phyloP scores from a whole-genome alignment of 73 alveolate species.

The Tetrahymena borealis region DNA sequence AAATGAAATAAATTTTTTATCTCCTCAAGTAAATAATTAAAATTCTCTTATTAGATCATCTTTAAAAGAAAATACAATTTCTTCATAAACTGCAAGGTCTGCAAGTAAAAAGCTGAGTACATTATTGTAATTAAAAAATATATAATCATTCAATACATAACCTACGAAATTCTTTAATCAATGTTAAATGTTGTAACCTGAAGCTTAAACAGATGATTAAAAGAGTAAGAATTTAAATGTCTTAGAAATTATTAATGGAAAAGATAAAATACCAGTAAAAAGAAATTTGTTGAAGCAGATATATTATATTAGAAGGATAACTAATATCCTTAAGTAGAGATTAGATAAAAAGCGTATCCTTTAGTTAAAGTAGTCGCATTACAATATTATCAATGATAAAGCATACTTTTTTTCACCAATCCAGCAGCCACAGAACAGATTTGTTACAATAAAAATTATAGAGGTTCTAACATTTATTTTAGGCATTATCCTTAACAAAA shows the following conservation, averaged over 20 bases:
- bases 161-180: too few species aligned
- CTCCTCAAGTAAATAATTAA: not conserved
- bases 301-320: not conserved
- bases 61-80: not conserved
- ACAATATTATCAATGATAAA: not conserved
- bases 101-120: not conserved
- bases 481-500: too few species aligned
- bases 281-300: not conserved
- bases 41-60: not conserved
- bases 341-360: not conserved
- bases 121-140: too few species aligned
- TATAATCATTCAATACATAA: too few species aligned
- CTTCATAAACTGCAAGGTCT: not conserved
- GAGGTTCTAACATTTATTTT: not conserved
- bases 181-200: too few species aligned
- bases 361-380: not conserved
- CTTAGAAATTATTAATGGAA: not conserved
- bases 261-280: not conserved
- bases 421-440: not conserved
- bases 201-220: not conserved
- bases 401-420: not conserved
- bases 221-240: not conserved
- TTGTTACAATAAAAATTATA: not conserved
- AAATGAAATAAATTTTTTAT: not conserved
- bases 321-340: not conserved